Base-by-base conservation (phyloP, 1,284 basidiomycete genomes). In the Agroathelia rolfsii region DNA sequence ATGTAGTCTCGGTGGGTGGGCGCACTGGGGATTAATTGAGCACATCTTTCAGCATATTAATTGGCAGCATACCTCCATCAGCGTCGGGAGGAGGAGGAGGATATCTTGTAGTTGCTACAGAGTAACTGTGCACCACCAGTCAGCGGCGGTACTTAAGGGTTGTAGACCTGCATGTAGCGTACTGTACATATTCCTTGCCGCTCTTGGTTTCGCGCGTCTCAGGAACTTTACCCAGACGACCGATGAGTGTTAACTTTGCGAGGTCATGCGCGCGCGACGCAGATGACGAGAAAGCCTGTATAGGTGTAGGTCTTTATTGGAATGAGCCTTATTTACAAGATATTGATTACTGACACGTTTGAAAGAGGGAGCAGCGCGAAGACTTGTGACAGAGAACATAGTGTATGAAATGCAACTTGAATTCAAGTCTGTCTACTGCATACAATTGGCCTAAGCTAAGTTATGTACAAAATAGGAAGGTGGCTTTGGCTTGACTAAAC, bases 141-240 rank as follows among this genome's bases (percentile, higher is more conserved):
- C n/a, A n/a, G n/a, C n/a, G n/a, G n/a, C n/a, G 34, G 7, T 9
- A 29, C 13, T 20, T 27, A 7, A 15, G 0, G 13, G 12, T 13
- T 19, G 13, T 15, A 10, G 15, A 14, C 11, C 9, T 10, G 6
- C 19, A 43, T 42, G 25, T 41, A 2, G 68, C 79, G 39, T 46
- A 86, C 82, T 65, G 53, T 24, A 84, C 61, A 41, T 75, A 90
- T 68, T 87, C 81, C 49, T 75, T 78, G 41, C 84, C 76, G 37
- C 62, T 73, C 56, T 70, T 82, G 2, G 82, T 78, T 26, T 58
- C 60, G 33, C 73, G 72, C 23, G 72, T 50, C 49, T 84, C 80
- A 27, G 86, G 82, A 30, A 81, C 76, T 47, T 50, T 75, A 16
- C 69, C 72, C 28, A 90, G 56, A 32, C 72, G 71, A 24, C 86